A percentile compares a stretch with the other conserved stretches of the same genome.
phyloP scores from a whole-genome alignment of 2,329 filamentous ascomycete species.

The Fusarium begoniae region DNA sequence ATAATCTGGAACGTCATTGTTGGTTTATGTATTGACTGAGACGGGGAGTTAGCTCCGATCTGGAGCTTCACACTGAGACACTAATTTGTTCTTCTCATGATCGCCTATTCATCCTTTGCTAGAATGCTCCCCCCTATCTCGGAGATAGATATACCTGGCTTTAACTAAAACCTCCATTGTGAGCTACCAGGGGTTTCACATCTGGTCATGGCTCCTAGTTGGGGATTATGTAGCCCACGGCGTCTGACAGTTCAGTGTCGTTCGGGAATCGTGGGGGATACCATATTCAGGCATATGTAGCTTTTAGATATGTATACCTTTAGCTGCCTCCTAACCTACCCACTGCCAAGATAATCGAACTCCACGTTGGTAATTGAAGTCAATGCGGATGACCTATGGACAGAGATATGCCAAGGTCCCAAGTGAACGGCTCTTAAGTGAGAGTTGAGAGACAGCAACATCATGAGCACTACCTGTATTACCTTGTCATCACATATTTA shows the following conservation, averaged over 20 bases:
- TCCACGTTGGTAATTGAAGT: neutral
- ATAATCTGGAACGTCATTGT: conserved; percentile 16
- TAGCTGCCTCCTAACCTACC: neutral
- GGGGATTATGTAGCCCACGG: neutral
- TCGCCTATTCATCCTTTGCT: neutral
- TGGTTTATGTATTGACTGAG: neutral
- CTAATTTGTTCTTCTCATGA: neutral
- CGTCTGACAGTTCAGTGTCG: neutral
- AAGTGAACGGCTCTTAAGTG: neutral
- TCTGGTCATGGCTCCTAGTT: neutral
- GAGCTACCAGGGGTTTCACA: neutral
- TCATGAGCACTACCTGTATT: neutral
- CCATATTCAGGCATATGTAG: neutral
- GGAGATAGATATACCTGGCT: neutral
- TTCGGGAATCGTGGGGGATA: neutral
- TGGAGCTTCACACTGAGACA: neutral
- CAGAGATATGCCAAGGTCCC: neutral
- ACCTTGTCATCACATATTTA: neutral
- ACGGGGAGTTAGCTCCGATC: neutral
- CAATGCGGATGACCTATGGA: neutral
- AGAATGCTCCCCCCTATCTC: neutral
- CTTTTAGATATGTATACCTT: neutral
- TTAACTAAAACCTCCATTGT: neutral
- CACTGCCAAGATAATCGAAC: neutral
- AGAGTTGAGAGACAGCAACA: neutral